Evolutionary conservation across 257 asterid species (phyloP).

Genomic region (Gentiana straminea): DNA sequence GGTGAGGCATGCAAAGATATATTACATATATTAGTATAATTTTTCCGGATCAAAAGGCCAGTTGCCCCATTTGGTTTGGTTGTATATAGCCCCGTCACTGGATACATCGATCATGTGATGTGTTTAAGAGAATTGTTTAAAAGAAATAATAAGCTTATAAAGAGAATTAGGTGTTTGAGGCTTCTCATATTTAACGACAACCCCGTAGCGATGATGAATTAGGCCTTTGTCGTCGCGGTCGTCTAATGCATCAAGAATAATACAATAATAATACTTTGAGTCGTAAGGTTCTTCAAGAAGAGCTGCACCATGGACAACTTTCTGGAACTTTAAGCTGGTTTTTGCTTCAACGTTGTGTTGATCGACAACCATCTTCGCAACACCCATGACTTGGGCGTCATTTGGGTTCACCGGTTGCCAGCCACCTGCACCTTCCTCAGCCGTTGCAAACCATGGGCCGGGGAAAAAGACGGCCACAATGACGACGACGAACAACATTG

Average conservation of each 20-base stretch:
- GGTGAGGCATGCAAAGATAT: too few relatives aligned
- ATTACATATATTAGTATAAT: too few relatives aligned
- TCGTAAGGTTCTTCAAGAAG: neutral
- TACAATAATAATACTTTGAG: neutral
- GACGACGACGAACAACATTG: too few relatives aligned
- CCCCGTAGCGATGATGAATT: neutral
- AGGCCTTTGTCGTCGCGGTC: neutral
- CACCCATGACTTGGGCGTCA: neutral
- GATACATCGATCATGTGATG: too few relatives aligned
- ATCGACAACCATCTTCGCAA: conserved; percentile 1
- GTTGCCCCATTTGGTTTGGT: too few relatives aligned
- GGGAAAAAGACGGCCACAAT: too few relatives aligned
- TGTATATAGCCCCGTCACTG: too few relatives aligned
- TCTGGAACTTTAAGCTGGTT: neutral
- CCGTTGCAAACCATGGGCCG: neutral
- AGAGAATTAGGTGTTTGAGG: neutral
- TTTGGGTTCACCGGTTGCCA: neutral
- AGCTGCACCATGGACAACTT: neutral
- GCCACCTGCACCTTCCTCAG: neutral
- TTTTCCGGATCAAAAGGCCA: too few relatives aligned
- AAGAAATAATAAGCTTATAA: conserved; percentile 7
- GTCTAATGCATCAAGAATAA: conserved; percentile 1
- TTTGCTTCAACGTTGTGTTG: neutral
- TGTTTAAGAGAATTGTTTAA: neutral
- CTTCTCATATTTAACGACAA: neutral